phyloP scores from a whole-genome alignment of 202 grass and related monocot genomes.

The Panicum hallii region DNA sequence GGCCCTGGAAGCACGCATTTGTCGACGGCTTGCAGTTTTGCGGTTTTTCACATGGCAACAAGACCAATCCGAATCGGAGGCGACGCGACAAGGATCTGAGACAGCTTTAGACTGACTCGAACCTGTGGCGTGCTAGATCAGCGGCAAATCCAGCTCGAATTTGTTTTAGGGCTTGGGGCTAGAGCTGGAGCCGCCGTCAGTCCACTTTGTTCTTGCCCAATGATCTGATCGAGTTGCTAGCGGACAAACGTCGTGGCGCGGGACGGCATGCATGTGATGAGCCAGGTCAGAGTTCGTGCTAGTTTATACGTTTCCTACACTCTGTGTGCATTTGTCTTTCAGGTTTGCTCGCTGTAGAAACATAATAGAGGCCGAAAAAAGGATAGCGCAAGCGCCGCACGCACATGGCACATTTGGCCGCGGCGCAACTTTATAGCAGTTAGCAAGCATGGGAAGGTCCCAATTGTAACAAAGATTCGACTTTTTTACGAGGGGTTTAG shows the following conservation, averaged over 20 bases:
- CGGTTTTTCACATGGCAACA: neutral
- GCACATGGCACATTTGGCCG: neutral
- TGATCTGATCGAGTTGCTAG: conserved; percentile 36
- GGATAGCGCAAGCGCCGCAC: neutral
- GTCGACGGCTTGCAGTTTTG: conserved; percentile 12
- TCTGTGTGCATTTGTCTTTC: neutral
- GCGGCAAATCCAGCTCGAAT: conserved; percentile 29
- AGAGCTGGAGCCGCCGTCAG: conserved; percentile 27
- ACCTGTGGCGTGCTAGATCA: conserved; percentile 21
- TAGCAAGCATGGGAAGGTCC: no score
- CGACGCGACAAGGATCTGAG: neutral
- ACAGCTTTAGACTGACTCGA: conserved; percentile 17
- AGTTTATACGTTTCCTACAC: neutral
- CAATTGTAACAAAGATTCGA: no score
- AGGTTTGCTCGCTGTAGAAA: neutral
- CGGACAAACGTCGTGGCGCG: neutral
- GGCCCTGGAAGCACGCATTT: conserved; percentile 34
- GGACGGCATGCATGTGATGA: conserved; percentile 14
- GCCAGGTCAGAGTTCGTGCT: conserved; percentile 25
- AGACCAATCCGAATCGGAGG: conserved; percentile 18
- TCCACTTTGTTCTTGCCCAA: conserved; percentile 22
- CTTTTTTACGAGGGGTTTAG: no score
- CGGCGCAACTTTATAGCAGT: neutral
- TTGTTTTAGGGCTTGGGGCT: neutral
- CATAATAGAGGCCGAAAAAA: neutral